Conservation (phyloP, 2,329 filamentous ascomycete genomes). For the Aaosphaeria arxii region DNA sequence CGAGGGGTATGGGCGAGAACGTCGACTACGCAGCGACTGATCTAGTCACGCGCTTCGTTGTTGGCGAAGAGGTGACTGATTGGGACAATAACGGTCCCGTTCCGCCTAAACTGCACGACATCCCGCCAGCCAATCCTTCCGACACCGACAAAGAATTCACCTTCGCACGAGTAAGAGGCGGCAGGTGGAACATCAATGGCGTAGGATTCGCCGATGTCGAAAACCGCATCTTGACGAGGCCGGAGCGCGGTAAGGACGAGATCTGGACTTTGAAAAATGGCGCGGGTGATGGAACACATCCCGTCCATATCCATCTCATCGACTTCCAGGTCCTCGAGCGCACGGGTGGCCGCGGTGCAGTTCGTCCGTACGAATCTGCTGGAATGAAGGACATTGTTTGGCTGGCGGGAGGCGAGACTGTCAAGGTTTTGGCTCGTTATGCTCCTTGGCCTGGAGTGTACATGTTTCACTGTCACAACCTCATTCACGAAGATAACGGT, state of each 20-base stretch:
- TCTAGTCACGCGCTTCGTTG: constrained; percentile 42
- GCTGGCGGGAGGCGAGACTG: constrained; percentile 48
- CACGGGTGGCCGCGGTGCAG: constrained; percentile 39
- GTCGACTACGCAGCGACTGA: constrained; percentile 50
- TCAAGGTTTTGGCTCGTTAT: constrained; percentile 26
- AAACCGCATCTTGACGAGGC: constrained; percentile 31
- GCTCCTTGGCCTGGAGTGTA: constrained; percentile 48
- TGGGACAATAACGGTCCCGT: constrained; percentile 22
- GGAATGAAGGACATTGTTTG: constrained; percentile 60
- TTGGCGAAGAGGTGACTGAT: constrained; percentile 33
- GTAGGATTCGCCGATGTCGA: constrained; percentile 31
- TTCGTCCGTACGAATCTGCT: constrained; percentile 53
- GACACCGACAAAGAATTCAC: constrained; percentile 23
- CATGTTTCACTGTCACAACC: constrained; percentile 47
- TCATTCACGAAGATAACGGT: constrained; percentile 45
- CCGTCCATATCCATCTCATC: constrained; percentile 57
- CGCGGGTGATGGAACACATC: constrained; percentile 52
- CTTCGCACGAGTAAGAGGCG: constrained; percentile 24
- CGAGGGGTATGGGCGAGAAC: constrained; percentile 42
- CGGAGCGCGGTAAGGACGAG: constrained; percentile 32
- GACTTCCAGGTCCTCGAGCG: constrained; percentile 56
- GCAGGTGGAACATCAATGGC: constrained; percentile 33
- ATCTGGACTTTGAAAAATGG: constrained; percentile 44
- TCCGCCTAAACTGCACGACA: constrained; percentile 20
- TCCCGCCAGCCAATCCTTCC: constrained; percentile 19